Evolutionary conservation across 2,329 filamentous ascomycete genomes (phyloP), one percentile per base, ranked within the genome.

Genomic region (Pseudocercospora crystallina): DNA sequence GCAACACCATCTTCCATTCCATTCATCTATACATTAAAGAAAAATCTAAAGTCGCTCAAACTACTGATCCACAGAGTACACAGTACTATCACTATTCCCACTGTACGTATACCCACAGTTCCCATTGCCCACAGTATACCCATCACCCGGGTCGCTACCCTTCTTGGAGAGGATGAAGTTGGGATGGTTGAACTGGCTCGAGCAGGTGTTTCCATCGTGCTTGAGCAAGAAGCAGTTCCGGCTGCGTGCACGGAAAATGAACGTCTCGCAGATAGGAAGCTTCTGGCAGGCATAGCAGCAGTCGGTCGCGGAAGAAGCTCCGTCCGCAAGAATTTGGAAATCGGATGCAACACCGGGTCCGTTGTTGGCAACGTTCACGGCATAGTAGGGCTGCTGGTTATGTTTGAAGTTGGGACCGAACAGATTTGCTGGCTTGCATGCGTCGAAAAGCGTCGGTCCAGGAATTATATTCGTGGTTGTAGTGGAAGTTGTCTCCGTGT

Each of bases 161-260:
- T 17, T 26, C 5, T 17, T 20, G 26, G 35, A 42, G n/a, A 47
- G 43, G 20, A 52, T 52, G 49, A 52, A 52, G 44, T 52, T 52
- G n/a, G 49, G 49, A n/a, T 52, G 49, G 32, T 43, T 26, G 17
- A 29, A 17, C 39, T 46, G 49, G 20, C 11, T 37, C 35, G 29
- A 33, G 40, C 49, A 53, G 10, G 34, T 48, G 15, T 29, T 39
- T 5, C 35, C 31, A 15, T 34, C 31, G 35, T 53, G 49, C 13
- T 33, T 33, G 26, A 53, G 49, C 49, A 53, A 35, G 49, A 53
- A 53, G 49, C 49, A 53, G 44, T 47, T 53, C 5, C 40, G 29
- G 39, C 39, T 43, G 14, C 35, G 15, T n/a, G 32, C 12, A n/a
- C 49, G 38, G 44, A 53, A 53, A 41, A 53, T 48, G 34, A 43